phyloP scores from a whole-genome alignment of 768 basidiomycete genomes.

The Jaapia argillacea region DNA sequence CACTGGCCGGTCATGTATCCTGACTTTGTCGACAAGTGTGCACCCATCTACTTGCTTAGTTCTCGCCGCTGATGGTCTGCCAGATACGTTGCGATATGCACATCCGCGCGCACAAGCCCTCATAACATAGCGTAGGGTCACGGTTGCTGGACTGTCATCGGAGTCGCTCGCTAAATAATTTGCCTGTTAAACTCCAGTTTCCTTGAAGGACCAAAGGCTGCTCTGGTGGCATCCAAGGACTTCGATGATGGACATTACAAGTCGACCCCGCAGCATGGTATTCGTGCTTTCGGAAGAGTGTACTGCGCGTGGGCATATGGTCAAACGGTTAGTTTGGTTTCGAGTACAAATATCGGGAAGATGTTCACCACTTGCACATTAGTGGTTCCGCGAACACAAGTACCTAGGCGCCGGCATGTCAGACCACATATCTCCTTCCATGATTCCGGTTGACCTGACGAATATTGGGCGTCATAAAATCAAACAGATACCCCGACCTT shows the following conservation, averaged over 20 bases:
- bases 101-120: constrained; percentile 43
- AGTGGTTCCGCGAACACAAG: constrained; percentile 47
- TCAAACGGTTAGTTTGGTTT: constrained; percentile 30
- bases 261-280: constrained; percentile 32
- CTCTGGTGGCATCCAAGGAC: constrained; percentile 42
- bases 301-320: constrained; percentile 54
- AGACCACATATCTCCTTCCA: constrained; percentile 7
- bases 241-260: constrained; percentile 46
- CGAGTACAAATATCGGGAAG: background rate
- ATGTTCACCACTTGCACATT: background rate
- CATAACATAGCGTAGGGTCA: constrained; percentile 41
- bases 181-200: constrained; percentile 24
- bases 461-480: too few relatives aligned
- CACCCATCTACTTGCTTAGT: background rate
- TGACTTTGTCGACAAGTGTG: constrained; percentile 38
- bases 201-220: constrained; percentile 48
- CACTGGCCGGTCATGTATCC: constrained; percentile 49
- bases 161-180: background rate
- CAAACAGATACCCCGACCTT: constrained; percentile 37
- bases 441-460: background rate
- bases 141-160: background rate
- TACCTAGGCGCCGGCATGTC: constrained; percentile 33
- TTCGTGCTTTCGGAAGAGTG: constrained; percentile 45
- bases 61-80: background rate
- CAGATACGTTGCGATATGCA: constrained; percentile 42